phyloP scores from a whole-genome alignment of 75 land plant genomes.

The Cryptomeria japonica region DNA sequence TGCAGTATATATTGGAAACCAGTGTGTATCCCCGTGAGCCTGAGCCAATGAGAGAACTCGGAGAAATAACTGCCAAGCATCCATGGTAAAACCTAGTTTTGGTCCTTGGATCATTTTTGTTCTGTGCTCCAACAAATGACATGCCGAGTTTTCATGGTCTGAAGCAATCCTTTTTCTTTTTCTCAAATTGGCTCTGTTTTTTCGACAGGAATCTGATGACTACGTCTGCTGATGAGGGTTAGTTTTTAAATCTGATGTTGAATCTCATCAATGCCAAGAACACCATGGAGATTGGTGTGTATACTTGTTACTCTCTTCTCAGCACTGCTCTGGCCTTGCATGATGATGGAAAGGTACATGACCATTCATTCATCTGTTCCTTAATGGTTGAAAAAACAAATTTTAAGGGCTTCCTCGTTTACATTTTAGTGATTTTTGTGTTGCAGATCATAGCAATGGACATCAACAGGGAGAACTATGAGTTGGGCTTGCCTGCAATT shows the following conservation, averaged over 20 bases:
- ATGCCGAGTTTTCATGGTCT: background rate
- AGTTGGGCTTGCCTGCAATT: conserved; percentile 60
- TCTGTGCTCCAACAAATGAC: no score
- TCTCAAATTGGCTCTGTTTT: background rate
- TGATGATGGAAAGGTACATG: conserved; percentile 67
- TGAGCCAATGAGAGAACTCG: conserved; percentile 57
- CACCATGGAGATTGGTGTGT: conserved; percentile 72
- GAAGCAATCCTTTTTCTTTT: background rate
- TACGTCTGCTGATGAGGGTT: conserved; percentile 73
- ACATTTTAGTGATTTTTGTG: background rate
- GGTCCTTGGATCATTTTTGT: no score
- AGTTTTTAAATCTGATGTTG: conserved; percentile 60
- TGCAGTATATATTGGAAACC: conserved; percentile 81
- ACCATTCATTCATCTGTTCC: background rate
- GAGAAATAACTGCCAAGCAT: conserved; percentile 57
- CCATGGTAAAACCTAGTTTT: conserved; percentile 30
- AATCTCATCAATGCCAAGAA: conserved; percentile 80
- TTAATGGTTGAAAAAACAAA: background rate
- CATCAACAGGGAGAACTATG: conserved; percentile 56
- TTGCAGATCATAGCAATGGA: conserved; percentile 75
- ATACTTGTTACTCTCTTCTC: conserved; percentile 78
- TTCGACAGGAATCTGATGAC: conserved; percentile 60
- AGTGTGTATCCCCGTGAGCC: conserved; percentile 81
- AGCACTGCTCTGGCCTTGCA: conserved; percentile 74
- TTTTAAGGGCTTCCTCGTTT: no score